Evolutionary conservation across 768 basidiomycete species (phyloP).

Genomic region (Floccularia luteovirens): DNA sequence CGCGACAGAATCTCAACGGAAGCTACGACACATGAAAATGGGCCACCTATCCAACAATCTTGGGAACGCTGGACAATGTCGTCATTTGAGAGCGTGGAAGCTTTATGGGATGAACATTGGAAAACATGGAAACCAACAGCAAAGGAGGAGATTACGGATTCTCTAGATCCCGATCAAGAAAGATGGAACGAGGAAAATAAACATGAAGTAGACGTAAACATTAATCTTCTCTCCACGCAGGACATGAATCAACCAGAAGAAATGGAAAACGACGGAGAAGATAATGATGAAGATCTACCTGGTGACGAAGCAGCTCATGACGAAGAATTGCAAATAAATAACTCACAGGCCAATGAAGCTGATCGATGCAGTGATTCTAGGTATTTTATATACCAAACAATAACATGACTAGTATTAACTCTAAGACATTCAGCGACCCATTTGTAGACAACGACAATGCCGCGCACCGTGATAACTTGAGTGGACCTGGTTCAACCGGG

Average conservation of each 20-base stretch:
- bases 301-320: conserved; percentile 7
- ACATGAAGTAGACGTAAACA: conserved; percentile 39
- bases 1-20: conserved; percentile 50
- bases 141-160: conserved; percentile 7
- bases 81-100: conserved; percentile 85
- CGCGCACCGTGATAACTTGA: too few species aligned
- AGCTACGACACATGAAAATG: conserved; percentile 10
- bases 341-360: too few species aligned
- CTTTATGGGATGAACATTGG: conserved; percentile 66
- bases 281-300: background rate
- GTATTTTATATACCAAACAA: too few species aligned
- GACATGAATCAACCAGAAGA: conserved; percentile 32
- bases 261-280: background rate
- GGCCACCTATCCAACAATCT: conserved; percentile 11
- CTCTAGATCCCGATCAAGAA: conserved; percentile 4
- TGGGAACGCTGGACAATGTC: conserved; percentile 83
- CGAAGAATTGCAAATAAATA: too few species aligned
- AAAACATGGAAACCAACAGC: conserved; percentile 49
- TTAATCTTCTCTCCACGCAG: conserved; percentile 40
- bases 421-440: too few species aligned
- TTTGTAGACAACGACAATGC: too few species aligned
- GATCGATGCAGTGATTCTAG: too few species aligned
- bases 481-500: too few species aligned
- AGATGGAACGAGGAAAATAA: conserved; percentile 15
- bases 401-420: too few species aligned